These are phyloP conservation scores for Cruciata laevipes DNA, from an alignment of 257 asterid species.

Conservation along the genomic window DNA sequence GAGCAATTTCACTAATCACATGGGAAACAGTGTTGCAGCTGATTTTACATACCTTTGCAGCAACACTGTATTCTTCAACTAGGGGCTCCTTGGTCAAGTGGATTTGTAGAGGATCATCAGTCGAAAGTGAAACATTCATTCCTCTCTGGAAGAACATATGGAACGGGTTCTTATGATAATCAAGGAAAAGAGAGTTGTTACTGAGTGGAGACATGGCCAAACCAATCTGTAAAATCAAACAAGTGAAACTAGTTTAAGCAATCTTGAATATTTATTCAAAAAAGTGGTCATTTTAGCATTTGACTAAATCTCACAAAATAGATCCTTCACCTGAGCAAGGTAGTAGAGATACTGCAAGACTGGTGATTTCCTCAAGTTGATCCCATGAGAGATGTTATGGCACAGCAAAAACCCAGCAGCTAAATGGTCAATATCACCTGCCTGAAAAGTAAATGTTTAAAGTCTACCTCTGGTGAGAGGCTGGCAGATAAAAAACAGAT, in stretches of 20 bases:
- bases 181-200: conserved; percentile 90
- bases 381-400: conserved; percentile 90
- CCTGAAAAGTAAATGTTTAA: conserved; percentile 40
- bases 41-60: conserved; percentile 59
- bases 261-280: background rate
- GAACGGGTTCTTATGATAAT: conserved; percentile 83
- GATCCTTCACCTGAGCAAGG: conserved; percentile 80
- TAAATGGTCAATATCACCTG: conserved; percentile 94
- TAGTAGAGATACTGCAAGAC: conserved; percentile 87
- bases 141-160: conserved; percentile 95
- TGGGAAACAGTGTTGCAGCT: conserved; percentile 11
- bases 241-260: conserved; percentile 8
- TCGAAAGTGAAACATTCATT: conserved; percentile 73
- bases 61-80: conserved; percentile 96
- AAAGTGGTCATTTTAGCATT: background rate
- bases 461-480: background rate
- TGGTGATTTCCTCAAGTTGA: conserved; percentile 82
- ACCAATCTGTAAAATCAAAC: conserved; percentile 58
- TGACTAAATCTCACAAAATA: background rate
- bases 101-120: conserved; percentile 89
- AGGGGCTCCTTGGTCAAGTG: conserved; percentile 93
- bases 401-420: conserved; percentile 93
- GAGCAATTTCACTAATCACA: conserved; percentile 11
- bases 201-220: conserved; percentile 95
- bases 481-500: conserved; percentile 7